Evolutionary conservation across 2,329 filamentous ascomycete species (phyloP).

Genomic region (Rhytidhysteron rufulum): DNA sequence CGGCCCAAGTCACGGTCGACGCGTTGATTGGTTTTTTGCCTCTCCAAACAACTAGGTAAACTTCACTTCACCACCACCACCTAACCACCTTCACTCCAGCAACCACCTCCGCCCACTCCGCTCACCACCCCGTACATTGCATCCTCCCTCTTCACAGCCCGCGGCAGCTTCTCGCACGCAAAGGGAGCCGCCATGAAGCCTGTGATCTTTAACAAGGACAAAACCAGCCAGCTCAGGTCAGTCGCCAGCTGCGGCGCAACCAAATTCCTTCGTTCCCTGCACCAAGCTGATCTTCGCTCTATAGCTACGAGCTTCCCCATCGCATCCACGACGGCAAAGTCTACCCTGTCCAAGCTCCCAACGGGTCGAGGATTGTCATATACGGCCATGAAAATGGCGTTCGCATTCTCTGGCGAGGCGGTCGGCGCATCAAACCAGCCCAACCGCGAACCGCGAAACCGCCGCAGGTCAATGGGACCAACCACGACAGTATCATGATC

Average conservation of each 20-base stretch:
- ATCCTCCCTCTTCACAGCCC: slow-evolving; percentile 4
- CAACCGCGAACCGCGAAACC: slow-evolving; percentile 27
- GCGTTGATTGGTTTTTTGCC: slow-evolving; percentile 3
- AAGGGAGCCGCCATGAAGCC: slow-evolving; percentile 60
- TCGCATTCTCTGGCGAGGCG: slow-evolving; percentile 58
- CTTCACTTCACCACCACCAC: not conserved
- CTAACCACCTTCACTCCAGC: not conserved
- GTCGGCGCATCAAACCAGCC: slow-evolving; percentile 43
- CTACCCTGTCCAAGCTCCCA: slow-evolving; percentile 57
- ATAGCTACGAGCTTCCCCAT: slow-evolving; percentile 58
- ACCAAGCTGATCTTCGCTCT: slow-evolving; percentile 7
- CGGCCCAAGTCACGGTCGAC: not conserved
- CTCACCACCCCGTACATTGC: too few relatives aligned
- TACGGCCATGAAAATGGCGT: slow-evolving; percentile 59
- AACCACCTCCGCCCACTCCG: too few relatives aligned
- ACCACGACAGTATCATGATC: slow-evolving; percentile 49
- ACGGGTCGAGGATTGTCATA: slow-evolving; percentile 59
- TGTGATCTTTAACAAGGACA: slow-evolving; percentile 53
- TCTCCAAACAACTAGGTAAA: not conserved
- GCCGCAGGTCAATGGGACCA: slow-evolving; percentile 39
- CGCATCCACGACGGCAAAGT: slow-evolving; percentile 54
- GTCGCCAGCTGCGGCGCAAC: not conserved
- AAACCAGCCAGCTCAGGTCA: slow-evolving; percentile 29
- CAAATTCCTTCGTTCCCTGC: not conserved
- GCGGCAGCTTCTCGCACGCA: slow-evolving; percentile 2